These are phyloP conservation scores for Paecilomyces fulvus DNA, from an alignment of 2,329 filamentous ascomycete genomes.

Conservation along the genomic window DNA sequence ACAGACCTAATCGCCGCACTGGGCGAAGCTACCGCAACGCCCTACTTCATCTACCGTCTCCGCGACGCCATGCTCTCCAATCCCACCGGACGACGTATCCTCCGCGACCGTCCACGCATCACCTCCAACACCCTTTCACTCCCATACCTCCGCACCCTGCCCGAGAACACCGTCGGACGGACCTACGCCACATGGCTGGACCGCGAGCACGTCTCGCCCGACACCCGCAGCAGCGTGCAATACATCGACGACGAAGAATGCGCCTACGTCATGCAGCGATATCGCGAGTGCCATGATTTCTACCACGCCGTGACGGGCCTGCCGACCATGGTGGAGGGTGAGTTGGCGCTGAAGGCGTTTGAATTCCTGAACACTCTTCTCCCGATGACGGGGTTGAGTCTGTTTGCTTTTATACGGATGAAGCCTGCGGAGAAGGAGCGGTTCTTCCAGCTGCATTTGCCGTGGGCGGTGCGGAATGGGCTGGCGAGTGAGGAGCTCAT, in stretches of 20 bases:
- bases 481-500: constrained; percentile 69
- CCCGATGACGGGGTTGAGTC: constrained; percentile 86
- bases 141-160: constrained; percentile 61
- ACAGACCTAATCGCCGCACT: constrained; percentile 85
- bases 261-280: constrained; percentile 97
- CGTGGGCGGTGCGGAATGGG: constrained; percentile 86
- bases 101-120: constrained; percentile 81
- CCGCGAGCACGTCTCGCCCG: constrained; percentile 83
- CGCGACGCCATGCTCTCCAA: constrained; percentile 82
- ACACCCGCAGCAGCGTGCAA: constrained; percentile 71
- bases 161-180: constrained; percentile 65
- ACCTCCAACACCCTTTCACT: constrained; percentile 64
- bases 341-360: constrained; percentile 95
- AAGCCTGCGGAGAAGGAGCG: constrained; percentile 55
- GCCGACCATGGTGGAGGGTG: constrained; percentile 86
- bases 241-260: constrained; percentile 95
- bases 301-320: constrained; percentile 91
- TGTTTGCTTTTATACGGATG: constrained; percentile 60
- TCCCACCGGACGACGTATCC: constrained; percentile 79
- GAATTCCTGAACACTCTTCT: constrained; percentile 92
- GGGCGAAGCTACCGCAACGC: constrained; percentile 90
- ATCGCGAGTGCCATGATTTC: constrained; percentile 95
- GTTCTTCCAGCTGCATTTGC: constrained; percentile 60
- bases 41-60: constrained; percentile 89
- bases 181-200: constrained; percentile 90